These are phyloP conservation scores for Botrytis pseudocinerea DNA, from an alignment of 2,329 filamentous ascomycete genomes.

Conservation along the genomic window DNA sequence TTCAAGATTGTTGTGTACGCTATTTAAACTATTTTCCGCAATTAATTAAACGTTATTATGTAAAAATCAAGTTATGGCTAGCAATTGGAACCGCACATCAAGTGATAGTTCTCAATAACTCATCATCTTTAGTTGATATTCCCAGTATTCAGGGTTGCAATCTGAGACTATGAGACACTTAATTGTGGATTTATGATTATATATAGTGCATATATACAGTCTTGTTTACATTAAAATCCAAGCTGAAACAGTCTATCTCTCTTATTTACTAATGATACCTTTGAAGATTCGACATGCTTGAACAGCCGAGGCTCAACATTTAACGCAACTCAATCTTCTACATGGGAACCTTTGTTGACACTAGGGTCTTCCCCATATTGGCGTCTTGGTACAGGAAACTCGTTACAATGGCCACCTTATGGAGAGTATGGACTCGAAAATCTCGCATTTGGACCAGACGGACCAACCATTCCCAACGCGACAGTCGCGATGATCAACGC, in stretches of 20 bases:
- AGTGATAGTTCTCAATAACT: no score
- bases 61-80: neutral
- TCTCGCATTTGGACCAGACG: conserved; percentile 36
- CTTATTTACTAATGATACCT: neutral
- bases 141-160: neutral
- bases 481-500: conserved; percentile 51
- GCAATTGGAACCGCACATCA: no score
- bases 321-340: conserved; percentile 52
- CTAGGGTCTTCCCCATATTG: conserved; percentile 50
- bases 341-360: conserved; percentile 48
- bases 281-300: conserved; percentile 53
- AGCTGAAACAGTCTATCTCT: neutral
- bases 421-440: conserved; percentile 64
- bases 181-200: neutral
- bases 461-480: conserved; percentile 44
- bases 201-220: neutral
- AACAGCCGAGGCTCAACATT: conserved; percentile 60
- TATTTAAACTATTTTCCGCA: neutral
- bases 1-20: neutral
- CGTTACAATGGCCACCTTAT: conserved; percentile 20
- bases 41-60: no score
- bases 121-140: neutral
- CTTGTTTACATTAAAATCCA: neutral
- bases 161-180: neutral
- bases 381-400: conserved; percentile 39